phyloP scores from a whole-genome alignment of 1,139 yeast species.

The Pichia norvegensis region DNA sequence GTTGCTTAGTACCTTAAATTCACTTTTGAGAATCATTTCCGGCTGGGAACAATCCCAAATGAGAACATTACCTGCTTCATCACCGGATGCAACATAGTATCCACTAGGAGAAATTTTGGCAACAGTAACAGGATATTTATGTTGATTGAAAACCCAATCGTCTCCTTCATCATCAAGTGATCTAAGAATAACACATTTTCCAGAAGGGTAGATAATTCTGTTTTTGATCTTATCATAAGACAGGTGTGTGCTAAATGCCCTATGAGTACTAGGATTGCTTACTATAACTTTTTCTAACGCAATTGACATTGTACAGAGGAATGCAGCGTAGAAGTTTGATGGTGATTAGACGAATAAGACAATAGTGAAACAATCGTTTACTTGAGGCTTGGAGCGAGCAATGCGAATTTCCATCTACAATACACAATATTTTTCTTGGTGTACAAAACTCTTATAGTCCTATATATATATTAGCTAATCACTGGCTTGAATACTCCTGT shows the following conservation, averaged over 20 bases:
- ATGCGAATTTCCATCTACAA: too few species aligned
- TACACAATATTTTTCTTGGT: too few species aligned
- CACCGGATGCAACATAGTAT: conserved; percentile 86
- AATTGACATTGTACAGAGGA: conserved; percentile 14
- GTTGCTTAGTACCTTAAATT: conserved; percentile 69
- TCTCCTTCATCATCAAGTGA: conserved; percentile 50
- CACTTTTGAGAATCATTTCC: conserved; percentile 66
- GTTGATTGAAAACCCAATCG: conserved; percentile 41
- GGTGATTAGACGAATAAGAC: too few species aligned
- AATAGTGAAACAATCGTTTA: too few species aligned
- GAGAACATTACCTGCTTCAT: conserved; percentile 76
- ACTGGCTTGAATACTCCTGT: background rate
- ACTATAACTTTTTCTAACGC: conserved; percentile 38
- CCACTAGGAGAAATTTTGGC: conserved; percentile 89
- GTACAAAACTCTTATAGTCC: too few species aligned
- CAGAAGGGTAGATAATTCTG: conserved; percentile 72
- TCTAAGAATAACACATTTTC: conserved; percentile 71
- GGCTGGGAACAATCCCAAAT: conserved; percentile 72
- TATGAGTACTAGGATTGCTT: conserved; percentile 69
- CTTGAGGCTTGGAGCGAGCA: background rate
- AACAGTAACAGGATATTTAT: conserved; percentile 63
- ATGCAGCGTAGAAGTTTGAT: too few species aligned
- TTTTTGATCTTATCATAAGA: conserved; percentile 64
- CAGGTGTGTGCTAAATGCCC: conserved; percentile 64
- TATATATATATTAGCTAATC: too few species aligned